Conservation (phyloP, 208 protist genomes). For the Acanthamoeba sp. region DNA sequence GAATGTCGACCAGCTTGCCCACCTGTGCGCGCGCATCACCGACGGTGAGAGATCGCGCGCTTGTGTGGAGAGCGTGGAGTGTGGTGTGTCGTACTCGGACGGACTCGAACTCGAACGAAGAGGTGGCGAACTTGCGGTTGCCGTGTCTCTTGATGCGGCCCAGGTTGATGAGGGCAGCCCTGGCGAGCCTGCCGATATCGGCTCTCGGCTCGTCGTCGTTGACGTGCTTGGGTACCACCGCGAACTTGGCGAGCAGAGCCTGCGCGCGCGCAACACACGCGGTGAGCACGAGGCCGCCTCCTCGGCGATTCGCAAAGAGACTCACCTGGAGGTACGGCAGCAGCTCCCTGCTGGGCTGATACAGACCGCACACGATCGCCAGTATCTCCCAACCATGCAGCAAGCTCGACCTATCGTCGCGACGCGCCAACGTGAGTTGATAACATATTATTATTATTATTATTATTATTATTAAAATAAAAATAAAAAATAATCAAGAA, state of each 20-base stretch:
- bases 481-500: no score
- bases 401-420: constrained; percentile 32
- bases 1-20: constrained; percentile 10
- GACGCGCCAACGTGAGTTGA: no score
- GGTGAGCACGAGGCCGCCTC: no score
- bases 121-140: constrained; percentile 42
- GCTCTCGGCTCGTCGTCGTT: constrained; percentile 48
- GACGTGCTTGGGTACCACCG: constrained; percentile 27
- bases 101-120: constrained; percentile 52
- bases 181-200: constrained; percentile 34
- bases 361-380: constrained; percentile 68
- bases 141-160: constrained; percentile 61
- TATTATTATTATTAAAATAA: no score
- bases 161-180: constrained; percentile 50
- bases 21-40: neutral
- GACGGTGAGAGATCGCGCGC: no score
- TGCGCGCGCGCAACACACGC: no score
- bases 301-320: neutral
- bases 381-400: constrained; percentile 57
- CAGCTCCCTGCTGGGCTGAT: neutral
- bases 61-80: neutral
- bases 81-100: neutral
- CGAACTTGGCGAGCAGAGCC: constrained; percentile 28
- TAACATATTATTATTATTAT: no score
- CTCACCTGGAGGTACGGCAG: constrained; percentile 33